These are phyloP conservation scores for Jamesozyma jinghongensis DNA, from an alignment of 805 yeast species.

Conservation along the genomic window DNA sequence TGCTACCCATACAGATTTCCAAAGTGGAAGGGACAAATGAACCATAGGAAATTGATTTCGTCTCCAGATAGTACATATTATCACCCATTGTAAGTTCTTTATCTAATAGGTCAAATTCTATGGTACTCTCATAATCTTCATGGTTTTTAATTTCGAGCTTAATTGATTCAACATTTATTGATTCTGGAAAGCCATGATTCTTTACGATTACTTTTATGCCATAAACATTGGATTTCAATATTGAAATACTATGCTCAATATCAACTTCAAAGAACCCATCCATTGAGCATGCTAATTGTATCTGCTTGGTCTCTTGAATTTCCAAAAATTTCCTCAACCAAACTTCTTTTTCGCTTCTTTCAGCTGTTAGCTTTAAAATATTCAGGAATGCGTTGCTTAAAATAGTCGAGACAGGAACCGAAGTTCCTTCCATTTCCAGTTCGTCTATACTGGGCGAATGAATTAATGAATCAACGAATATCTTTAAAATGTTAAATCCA, in stretches of 20 bases:
- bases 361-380: slow-evolving; percentile 16
- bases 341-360: slow-evolving; percentile 9
- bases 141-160: slow-evolving; percentile 10
- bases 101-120: slow-evolving; percentile 10
- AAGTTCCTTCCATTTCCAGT: slow-evolving; percentile 20
- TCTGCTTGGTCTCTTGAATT: slow-evolving; percentile 7
- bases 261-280: slow-evolving; percentile 17
- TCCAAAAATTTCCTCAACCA: slow-evolving; percentile 26
- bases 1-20: slow-evolving; percentile 20
- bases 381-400: slow-evolving; percentile 27
- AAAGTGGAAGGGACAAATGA: slow-evolving; percentile 15
- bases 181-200: slow-evolving; percentile 13
- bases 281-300: slow-evolving; percentile 18
- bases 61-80: slow-evolving; percentile 8
- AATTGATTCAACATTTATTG: slow-evolving; percentile 13
- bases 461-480: slow-evolving; percentile 59
- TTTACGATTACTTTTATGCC: slow-evolving; percentile 12
- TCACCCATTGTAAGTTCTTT: slow-evolving; percentile 6
- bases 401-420: slow-evolving; percentile 19
- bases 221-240: slow-evolving; percentile 15
- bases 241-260: slow-evolving; percentile 3
- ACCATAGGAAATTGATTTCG: slow-evolving; percentile 20
- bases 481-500: slow-evolving; percentile 54
- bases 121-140: slow-evolving; percentile 2
- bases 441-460: slow-evolving; percentile 15